Base-by-base conservation (phyloP, 2,329 filamentous ascomycete species). In the Fusarium xyrophilum region DNA sequence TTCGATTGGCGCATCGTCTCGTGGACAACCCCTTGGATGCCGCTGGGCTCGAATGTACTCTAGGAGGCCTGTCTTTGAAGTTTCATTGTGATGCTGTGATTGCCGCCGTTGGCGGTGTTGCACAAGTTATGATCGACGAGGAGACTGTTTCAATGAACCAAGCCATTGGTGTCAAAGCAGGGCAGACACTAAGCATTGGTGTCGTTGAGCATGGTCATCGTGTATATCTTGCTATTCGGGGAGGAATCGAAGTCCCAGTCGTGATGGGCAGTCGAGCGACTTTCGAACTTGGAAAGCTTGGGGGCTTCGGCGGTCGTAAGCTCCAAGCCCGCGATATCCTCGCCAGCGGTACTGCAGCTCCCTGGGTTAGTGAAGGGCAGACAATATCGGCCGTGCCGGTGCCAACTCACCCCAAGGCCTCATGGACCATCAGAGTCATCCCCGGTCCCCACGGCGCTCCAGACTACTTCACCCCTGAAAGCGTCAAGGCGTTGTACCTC, bases 371-470 rank as follows among this genome's bases (percentile, higher is more conserved):
- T 1, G 52, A 42, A 1, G 2, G 2, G 27, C 47, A n/a, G 4
- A 12, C 23, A 4, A 19, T 40, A n/a, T 50, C 64, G 5, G 48
- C 56, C 0, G 39, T 69, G 3, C 73, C 74, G 30, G 69, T 79
- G 8, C 72, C 70, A 3, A 53, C 51, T 35, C 69, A 74, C 38
- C 68, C 73, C 5, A 72, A 73, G 4, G 68, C 74, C 7, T 61
- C 65, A 4, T 76, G 77, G 76, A 73, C 59, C 1, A 72, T 82
- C 14, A 59, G 73, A 30, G 79, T 78, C 5, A 68, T 82, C 10
- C 79, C 78, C 2, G 80, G 80, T 1, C 81, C 80, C 1, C 79
- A 82, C 21, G 77, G 77, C 2, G 74, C 79, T 3, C 76, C 77
- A 4, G 79, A 80, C 51, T 78, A 78, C 47, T 79, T 81, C 58